These are phyloP conservation scores for Polyporus arcularius DNA, from an alignment of 768 basidiomycete genomes.

Conservation along the genomic window DNA sequence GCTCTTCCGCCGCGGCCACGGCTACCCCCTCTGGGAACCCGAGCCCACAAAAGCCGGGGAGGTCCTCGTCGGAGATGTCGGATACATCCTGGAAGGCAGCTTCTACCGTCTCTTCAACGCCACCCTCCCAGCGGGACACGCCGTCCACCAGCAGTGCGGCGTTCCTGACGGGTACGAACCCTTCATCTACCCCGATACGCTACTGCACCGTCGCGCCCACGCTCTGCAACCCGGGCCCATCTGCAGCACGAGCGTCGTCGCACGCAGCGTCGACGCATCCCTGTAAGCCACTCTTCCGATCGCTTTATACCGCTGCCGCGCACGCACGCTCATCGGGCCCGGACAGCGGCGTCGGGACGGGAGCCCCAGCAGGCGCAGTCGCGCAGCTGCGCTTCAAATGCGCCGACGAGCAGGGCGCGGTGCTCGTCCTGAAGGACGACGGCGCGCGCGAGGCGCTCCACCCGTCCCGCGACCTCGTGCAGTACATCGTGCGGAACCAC, in stretches of 20 bases:
- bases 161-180: constrained; percentile 12
- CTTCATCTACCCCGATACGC: neutral
- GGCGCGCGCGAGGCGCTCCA: neutral
- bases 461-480: constrained; percentile 1
- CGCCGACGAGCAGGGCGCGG: constrained; percentile 12
- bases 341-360: neutral
- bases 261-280: neutral
- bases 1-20: constrained; percentile 3
- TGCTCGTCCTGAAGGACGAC: constrained; percentile 1
- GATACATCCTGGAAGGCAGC: constrained; percentile 15
- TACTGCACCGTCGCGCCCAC: neutral
- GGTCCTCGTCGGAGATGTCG: constrained; percentile 23
- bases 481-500: constrained; percentile 13
- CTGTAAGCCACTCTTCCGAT: neutral
- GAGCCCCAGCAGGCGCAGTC: neutral
- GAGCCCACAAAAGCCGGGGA: constrained; percentile 12
- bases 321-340: too few species aligned
- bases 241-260: constrained; percentile 4
- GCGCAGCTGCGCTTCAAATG: constrained; percentile 1
- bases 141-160: neutral
- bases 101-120: constrained; percentile 26
- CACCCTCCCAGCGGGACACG: constrained; percentile 4
- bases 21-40: constrained; percentile 21
- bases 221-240: neutral
- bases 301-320: neutral